Percentiles rank a stretch among this genome's conserved stretches.
These are phyloP conservation scores for Aspergillus affinis DNA, from an alignment of 495 filamentous ascomycete species.

Conservation along the genomic window DNA sequence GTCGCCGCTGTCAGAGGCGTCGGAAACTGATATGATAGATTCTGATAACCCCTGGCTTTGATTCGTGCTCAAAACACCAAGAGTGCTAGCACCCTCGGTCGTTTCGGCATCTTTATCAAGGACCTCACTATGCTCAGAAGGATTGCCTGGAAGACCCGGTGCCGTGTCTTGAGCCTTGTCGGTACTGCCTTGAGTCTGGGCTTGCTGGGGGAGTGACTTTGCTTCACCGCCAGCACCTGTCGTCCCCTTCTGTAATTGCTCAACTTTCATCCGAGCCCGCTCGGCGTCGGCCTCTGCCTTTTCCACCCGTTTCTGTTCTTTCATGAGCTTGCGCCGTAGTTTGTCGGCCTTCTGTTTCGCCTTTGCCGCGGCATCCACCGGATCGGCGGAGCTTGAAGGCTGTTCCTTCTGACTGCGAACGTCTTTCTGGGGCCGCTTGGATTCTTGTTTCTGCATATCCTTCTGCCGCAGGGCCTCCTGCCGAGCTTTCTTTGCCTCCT, in stretches of 20 bases:
- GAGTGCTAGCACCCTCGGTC: not conserved
- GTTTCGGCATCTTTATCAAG: not conserved
- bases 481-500: conserved; percentile 41
- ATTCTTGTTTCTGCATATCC: conserved; percentile 27
- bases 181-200: not conserved
- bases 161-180: conserved; percentile 1
- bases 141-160: not conserved
- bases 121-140: not conserved
- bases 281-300: conserved; percentile 50
- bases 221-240: conserved; percentile 9
- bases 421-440: conserved; percentile 32
- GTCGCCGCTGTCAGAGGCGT: conserved; percentile 30
- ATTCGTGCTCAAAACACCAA: not conserved
- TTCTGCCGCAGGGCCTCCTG: conserved; percentile 32
- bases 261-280: conserved; percentile 38
- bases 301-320: conserved; percentile 47
- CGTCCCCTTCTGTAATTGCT: conserved; percentile 31
- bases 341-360: conserved; percentile 52
- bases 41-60: conserved; percentile 21
- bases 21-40: conserved; percentile 9
- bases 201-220: conserved; percentile 11
- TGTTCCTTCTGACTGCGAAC: conserved; percentile 26
- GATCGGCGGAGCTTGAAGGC: conserved; percentile 18
- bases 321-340: conserved; percentile 44
- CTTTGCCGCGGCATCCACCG: conserved; percentile 38